Percentiles rank a stretch among this genome's conserved stretches.
phyloP scores from a whole-genome alignment of 495 filamentous ascomycete species.

The Penicillium flavigenum region DNA sequence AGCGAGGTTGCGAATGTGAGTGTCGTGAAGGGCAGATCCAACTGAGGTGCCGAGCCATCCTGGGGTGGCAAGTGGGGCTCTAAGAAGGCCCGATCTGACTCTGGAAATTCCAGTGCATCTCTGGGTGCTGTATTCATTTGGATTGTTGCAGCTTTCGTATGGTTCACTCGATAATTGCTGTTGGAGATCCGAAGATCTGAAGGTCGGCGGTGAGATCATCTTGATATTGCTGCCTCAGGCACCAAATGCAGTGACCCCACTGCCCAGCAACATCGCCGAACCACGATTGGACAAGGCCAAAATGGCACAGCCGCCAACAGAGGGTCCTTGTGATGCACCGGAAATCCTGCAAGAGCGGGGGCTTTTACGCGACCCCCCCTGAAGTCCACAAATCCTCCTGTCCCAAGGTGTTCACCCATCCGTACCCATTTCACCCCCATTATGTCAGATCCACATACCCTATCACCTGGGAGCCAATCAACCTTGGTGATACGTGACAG shows the following conservation, averaged over 20 bases:
- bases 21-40: constrained; percentile 57
- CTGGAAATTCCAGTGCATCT: constrained; percentile 42
- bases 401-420: not conserved
- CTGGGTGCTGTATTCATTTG: constrained; percentile 18
- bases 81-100: constrained; percentile 39
- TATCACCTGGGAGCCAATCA: constrained; percentile 1
- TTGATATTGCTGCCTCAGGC: constrained; percentile 12
- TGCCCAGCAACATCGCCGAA: not conserved
- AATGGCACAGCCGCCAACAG: not conserved
- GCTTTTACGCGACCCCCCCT: constrained; percentile 9
- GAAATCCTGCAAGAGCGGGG: not conserved
- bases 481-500: not conserved
- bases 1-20: constrained; percentile 88
- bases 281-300: not conserved
- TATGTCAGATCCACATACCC: not conserved
- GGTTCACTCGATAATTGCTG: not conserved
- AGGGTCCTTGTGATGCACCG: not conserved
- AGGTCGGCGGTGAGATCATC: constrained; percentile 2
- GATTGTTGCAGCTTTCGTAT: not conserved
- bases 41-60: constrained; percentile 16
- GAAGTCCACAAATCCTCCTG: not conserved
- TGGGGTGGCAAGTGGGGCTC: constrained; percentile 44
- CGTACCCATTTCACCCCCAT: not conserved
- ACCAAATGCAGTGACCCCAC: not conserved
- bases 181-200: not conserved